These are phyloP conservation scores for Pyrenopolyporus hunteri DNA, from an alignment of 495 filamentous ascomycete genomes.

Conservation along the genomic window DNA sequence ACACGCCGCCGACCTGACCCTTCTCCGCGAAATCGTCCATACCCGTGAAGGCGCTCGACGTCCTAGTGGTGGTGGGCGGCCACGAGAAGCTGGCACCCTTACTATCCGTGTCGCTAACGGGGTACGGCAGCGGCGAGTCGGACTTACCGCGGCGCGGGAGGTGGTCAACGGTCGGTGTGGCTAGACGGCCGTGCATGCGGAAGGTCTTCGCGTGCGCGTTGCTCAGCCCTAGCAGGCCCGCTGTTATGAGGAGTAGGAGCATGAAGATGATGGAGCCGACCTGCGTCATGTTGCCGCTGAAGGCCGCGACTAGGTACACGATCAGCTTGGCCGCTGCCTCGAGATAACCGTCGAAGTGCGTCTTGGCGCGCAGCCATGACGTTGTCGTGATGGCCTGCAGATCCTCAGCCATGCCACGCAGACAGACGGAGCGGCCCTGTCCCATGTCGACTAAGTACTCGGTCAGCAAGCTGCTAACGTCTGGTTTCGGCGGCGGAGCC, in stretches of 20 bases:
- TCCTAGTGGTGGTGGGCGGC: conserved; percentile 31
- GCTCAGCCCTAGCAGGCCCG: conserved; percentile 56
- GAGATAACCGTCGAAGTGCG: conserved; percentile 54
- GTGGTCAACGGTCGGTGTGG: conserved; percentile 41
- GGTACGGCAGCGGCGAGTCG: conserved; percentile 28
- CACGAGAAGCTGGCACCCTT: conserved; percentile 32
- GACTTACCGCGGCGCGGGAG: conserved; percentile 8
- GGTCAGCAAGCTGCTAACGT: conserved; percentile 31
- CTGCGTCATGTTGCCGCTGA: conserved; percentile 58
- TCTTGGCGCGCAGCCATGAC: conserved; percentile 61
- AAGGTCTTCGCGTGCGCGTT: conserved; percentile 54
- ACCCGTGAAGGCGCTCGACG: conserved; percentile 29
- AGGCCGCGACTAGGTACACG: conserved; percentile 59
- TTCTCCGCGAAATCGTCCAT: conserved; percentile 42
- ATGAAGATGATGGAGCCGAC: conserved; percentile 57
- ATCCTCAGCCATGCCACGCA: conserved; percentile 60
- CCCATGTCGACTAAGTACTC: conserved; percentile 45
- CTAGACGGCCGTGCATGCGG: conserved; percentile 48
- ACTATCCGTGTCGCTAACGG: conserved; percentile 9
- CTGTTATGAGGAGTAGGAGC: conserved; percentile 54
- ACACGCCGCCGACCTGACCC: conserved; percentile 34
- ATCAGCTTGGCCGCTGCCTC: conserved; percentile 57
- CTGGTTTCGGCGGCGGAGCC: conserved; percentile 11
- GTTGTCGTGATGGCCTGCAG: conserved; percentile 63
- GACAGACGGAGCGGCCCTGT: conserved; percentile 46